Evolutionary conservation across 768 basidiomycete genomes (phyloP), one percentile per base, ranked within the genome.

Genomic region (Pulveroboletus sp.): DNA sequence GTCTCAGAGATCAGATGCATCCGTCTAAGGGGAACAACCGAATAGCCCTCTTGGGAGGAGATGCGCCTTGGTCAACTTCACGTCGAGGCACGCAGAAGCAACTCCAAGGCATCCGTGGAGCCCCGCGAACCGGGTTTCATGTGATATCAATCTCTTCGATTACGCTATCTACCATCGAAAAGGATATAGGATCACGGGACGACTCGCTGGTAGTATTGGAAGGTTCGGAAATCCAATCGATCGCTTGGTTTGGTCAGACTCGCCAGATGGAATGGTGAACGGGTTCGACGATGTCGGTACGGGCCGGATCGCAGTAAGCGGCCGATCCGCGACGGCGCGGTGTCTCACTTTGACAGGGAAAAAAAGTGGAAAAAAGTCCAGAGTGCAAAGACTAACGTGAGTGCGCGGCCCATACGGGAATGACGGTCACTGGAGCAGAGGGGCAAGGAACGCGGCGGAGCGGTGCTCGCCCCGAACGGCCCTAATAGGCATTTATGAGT

Each of bases 1-100:
- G 37, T 65, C 64, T 63, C 65, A 65, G 65, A 67, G 65, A 65
- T 67, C 63, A 53, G 67, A 59, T 51, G n/a, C 31, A 35, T 7
- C 27, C n/a, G 19, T 41, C 40, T 17, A 26, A n/a, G n/a, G n/a
- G n/a, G n/a, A n/a, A n/a, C n/a, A 55, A 49, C 45, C 11, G 39
- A 24, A 53, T 47, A n/a, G n/a, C 52, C 36, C 50, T 43, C 44
- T 32, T 20, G 32, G n/a, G n/a, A n/a, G n/a, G n/a, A n/a, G n/a
- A n/a, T n/a, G n/a, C n/a, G n/a, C n/a, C n/a, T n/a, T n/a, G n/a
- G n/a, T n/a, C n/a, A n/a, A n/a, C n/a, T n/a, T 47, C 50, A 40
- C 36, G 30, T 24, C 12, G 39, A 24, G 43, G 44, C 14, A 32
- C 48, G 16, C 20, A 19, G 5, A 10, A n/a, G n/a, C 37, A 53